Evolutionary conservation across 1,284 basidiomycete genomes (phyloP).

Genomic region (Boletus sp.): DNA sequence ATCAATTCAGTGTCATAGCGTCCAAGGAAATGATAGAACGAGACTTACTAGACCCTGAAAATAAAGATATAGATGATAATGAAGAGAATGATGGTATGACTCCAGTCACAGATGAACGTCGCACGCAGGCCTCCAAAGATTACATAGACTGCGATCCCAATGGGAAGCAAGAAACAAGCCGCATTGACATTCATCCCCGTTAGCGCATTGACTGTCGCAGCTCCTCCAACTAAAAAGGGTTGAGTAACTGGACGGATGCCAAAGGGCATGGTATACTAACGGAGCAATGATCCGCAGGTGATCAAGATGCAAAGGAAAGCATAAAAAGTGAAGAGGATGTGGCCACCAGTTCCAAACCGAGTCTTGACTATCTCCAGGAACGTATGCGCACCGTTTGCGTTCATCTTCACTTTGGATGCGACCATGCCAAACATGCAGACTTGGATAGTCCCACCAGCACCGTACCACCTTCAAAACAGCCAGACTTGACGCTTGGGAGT

Average conservation of each 20-base stretch:
- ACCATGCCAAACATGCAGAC: slow-evolving; percentile 56
- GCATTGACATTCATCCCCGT: slow-evolving; percentile 66
- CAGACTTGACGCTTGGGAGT: not conserved
- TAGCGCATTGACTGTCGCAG: slow-evolving; percentile 59
- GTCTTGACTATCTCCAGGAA: slow-evolving; percentile 58
- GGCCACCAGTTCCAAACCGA: slow-evolving; percentile 60
- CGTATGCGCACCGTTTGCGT: slow-evolving; percentile 54
- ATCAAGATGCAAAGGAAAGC: slow-evolving; percentile 60
- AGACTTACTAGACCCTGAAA: slow-evolving; percentile 42
- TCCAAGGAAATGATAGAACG: not conserved
- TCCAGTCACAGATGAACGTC: slow-evolving; percentile 53
- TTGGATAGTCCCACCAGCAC: slow-evolving; percentile 52
- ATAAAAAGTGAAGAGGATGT: slow-evolving; percentile 65
- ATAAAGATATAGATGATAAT: slow-evolving; percentile 48
- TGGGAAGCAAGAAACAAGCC: slow-evolving; percentile 55
- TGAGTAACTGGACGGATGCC: not conserved
- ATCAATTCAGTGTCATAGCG: slow-evolving; percentile 4
- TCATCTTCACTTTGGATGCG: slow-evolving; percentile 57
- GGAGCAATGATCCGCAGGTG: slow-evolving; percentile 50
- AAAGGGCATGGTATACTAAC: slow-evolving; percentile 29
- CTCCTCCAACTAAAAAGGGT: slow-evolving; percentile 45
- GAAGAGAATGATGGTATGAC: slow-evolving; percentile 50
- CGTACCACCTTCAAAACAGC: slow-evolving; percentile 42
- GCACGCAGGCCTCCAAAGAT: slow-evolving; percentile 51
- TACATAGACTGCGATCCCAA: slow-evolving; percentile 44